Evolutionary conservation across 2,329 filamentous ascomycete species (phyloP).

Genomic region (Alternaria sp.): DNA sequence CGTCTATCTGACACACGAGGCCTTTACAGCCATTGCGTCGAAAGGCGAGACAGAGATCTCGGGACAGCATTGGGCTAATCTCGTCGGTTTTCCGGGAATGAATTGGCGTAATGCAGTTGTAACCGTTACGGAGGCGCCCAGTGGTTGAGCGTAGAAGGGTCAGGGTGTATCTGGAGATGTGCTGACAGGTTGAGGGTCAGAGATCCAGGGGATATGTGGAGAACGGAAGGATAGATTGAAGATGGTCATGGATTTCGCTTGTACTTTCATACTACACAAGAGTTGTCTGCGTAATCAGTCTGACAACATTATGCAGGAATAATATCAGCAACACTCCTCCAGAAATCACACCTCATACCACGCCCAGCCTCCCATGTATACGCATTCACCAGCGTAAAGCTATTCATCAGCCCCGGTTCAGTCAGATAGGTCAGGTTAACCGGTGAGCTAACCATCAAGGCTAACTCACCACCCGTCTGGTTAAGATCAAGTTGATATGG

Average conservation of each 20-base stretch:
- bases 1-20: background rate
- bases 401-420: slow-evolving; percentile 12
- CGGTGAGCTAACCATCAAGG: background rate
- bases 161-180: background rate
- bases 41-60: background rate
- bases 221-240: background rate
- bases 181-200: background rate
- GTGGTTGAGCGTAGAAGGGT: background rate
- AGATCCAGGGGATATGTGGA: background rate
- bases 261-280: background rate
- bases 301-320: background rate
- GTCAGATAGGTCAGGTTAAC: slow-evolving; percentile 12
- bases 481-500: slow-evolving; percentile 14
- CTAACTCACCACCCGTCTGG: slow-evolving; percentile 19
- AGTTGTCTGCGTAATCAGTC: background rate
- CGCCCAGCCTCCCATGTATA: slow-evolving; percentile 21
- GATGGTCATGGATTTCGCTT: background rate
- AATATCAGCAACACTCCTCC: slow-evolving; percentile 10
- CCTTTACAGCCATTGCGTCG: background rate
- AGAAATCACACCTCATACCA: slow-evolving; percentile 17
- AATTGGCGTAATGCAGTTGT: background rate
- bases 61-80: background rate
- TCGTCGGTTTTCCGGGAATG: background rate
- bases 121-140: background rate
- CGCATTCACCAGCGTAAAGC: slow-evolving; percentile 13